Evolutionary conservation across 1,284 basidiomycete species (phyloP).

Genomic region (Quambalaria eucalypti): DNA sequence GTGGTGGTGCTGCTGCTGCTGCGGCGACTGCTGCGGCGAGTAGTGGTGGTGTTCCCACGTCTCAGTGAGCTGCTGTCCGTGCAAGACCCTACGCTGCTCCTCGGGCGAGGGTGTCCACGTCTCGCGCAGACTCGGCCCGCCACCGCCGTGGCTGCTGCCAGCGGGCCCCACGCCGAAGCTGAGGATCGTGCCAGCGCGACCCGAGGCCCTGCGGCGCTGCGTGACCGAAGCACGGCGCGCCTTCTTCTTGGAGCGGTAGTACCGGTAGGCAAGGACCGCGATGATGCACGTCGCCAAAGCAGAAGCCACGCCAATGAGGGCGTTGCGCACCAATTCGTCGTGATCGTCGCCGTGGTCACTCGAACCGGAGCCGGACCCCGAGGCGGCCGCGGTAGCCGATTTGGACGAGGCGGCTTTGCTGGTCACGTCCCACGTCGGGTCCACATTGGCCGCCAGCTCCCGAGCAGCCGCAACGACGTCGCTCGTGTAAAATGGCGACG

Average conservation of each 20-base stretch:
- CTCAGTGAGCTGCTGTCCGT: constrained; percentile 7
- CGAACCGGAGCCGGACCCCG: background rate
- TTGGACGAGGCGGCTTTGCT: constrained; percentile 11
- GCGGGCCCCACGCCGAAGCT: constrained; percentile 8
- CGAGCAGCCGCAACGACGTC: constrained; percentile 18
- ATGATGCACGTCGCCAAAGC: constrained; percentile 21
- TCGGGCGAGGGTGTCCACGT: constrained; percentile 10
- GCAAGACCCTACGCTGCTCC: too few species aligned
- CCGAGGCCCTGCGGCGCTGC: background rate
- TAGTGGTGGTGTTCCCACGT: constrained; percentile 12
- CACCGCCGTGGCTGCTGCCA: constrained; percentile 11
- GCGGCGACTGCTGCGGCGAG: background rate
- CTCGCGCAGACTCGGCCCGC: constrained; percentile 19
- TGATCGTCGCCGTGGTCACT: constrained; percentile 6
- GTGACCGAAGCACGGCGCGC: constrained; percentile 1
- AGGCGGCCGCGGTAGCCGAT: background rate
- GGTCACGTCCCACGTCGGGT: constrained; percentile 29
- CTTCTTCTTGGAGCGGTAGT: constrained; percentile 13
- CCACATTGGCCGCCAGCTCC: constrained; percentile 33
- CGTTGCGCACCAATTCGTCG: constrained; percentile 19
- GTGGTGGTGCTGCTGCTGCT: too few species aligned
- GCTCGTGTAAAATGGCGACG: constrained; percentile 27
- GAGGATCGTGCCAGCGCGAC: constrained; percentile 4
- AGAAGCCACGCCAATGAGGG: constrained; percentile 30
- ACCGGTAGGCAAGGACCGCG: constrained; percentile 16